phyloP scores from a whole-genome alignment of 768 basidiomycete species.

The Lepiota venenata region DNA sequence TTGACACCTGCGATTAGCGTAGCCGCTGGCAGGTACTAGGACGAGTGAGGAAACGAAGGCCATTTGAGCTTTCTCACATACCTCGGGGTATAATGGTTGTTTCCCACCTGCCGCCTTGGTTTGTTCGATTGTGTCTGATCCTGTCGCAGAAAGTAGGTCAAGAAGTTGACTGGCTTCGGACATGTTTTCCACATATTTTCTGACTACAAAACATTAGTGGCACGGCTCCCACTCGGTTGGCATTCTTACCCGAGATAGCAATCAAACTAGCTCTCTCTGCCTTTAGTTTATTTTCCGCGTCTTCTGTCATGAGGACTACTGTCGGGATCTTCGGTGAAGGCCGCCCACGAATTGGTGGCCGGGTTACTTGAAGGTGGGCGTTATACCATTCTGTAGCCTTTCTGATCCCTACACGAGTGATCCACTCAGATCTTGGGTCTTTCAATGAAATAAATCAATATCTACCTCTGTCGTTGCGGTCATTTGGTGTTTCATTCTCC shows the following conservation, averaged over 20 bases:
- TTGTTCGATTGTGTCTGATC: constrained; percentile 59
- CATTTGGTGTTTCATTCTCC: constrained; percentile 84
- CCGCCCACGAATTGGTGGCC: constrained; percentile 50
- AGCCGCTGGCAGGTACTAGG: constrained; percentile 74
- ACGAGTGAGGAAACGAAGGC: neutral
- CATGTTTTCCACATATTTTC: constrained; percentile 79
- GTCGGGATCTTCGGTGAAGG: constrained; percentile 42
- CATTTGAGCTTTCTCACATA: constrained; percentile 24
- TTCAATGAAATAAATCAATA: neutral
- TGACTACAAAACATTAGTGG: constrained; percentile 40
- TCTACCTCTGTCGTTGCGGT: constrained; percentile 89
- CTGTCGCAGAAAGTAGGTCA: constrained; percentile 76
- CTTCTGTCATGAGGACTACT: constrained; percentile 86
- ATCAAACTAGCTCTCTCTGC: constrained; percentile 64
- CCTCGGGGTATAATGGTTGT: constrained; percentile 73
- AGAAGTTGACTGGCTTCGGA: constrained; percentile 61
- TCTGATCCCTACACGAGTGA: constrained; percentile 67
- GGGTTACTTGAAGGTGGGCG: constrained; percentile 56
- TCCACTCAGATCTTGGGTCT: neutral
- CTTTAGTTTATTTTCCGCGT: constrained; percentile 76
- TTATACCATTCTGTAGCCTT: constrained; percentile 88
- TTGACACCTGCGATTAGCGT: constrained; percentile 81
- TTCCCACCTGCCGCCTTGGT: constrained; percentile 52
- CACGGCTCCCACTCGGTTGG: neutral
- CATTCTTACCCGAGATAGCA: constrained; percentile 54